These are phyloP conservation scores for Gossypium mustelinum DNA, from an alignment of 345 rosid genomes.

Conservation along the genomic window DNA sequence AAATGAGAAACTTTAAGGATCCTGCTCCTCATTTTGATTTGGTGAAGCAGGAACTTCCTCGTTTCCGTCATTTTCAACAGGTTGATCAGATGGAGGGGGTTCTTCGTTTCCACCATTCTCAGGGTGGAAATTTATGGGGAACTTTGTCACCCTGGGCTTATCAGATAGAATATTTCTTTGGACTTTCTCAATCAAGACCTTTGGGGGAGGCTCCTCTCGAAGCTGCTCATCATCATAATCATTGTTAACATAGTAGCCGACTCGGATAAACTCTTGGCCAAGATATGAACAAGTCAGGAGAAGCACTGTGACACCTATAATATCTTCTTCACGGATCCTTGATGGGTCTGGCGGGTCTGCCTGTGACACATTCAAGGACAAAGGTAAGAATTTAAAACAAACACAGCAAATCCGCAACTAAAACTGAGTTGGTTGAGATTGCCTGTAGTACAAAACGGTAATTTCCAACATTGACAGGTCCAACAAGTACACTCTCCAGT, in stretches of 20 bases:
- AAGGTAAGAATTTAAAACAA: background rate
- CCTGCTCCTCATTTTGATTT: constrained; percentile 30
- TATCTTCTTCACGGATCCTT: constrained; percentile 76
- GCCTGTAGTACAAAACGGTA: constrained; percentile 86
- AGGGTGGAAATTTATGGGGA: constrained; percentile 90
- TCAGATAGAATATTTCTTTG: constrained; percentile 83
- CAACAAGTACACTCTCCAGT: constrained; percentile 85
- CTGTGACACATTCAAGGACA: constrained; percentile 32
- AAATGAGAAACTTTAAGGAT: constrained; percentile 18
- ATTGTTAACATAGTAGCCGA: constrained; percentile 80
- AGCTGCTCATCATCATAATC: constrained; percentile 87
- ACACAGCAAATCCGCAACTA: background rate
- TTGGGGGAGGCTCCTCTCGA: constrained; percentile 83
- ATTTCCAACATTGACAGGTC: constrained; percentile 91
- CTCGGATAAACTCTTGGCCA: constrained; percentile 69
- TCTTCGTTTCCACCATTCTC: constrained; percentile 48
- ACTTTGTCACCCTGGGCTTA: constrained; percentile 92
- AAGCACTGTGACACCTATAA: constrained; percentile 74
- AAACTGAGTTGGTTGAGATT: constrained; percentile 11
- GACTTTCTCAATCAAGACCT: constrained; percentile 67
- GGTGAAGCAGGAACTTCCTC: constrained; percentile 33
- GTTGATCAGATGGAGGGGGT: constrained; percentile 35
- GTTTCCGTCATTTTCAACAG: constrained; percentile 32
- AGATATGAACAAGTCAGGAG: constrained; percentile 71
- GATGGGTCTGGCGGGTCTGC: constrained; percentile 90